Conservation (phyloP, 2,329 filamentous ascomycete species). For the Moelleriella libera region DNA sequence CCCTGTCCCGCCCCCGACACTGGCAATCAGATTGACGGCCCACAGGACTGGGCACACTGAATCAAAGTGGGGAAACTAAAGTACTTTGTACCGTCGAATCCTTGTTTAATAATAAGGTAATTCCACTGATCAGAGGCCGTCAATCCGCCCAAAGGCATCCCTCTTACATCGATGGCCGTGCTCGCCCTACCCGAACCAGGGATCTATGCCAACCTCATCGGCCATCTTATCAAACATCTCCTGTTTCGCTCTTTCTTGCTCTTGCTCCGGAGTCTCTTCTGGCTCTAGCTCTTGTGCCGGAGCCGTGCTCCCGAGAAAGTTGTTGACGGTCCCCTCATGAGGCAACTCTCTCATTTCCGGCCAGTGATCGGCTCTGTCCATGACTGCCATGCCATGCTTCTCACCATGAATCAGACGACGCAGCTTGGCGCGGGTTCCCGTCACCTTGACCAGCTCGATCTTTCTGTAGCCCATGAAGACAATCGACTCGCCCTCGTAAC, state of each 20-base stretch:
- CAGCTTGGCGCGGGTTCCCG: conserved; percentile 10
- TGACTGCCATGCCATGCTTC: conserved; percentile 13
- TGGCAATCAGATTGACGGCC: too few species aligned
- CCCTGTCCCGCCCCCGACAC: too few species aligned
- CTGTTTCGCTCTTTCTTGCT: neutral
- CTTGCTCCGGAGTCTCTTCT: conserved; percentile 1
- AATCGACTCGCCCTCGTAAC: conserved; percentile 14
- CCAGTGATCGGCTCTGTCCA: conserved; percentile 13
- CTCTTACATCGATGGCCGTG: too few species aligned
- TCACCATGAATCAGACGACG: conserved; percentile 31
- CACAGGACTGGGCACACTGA: too few species aligned
- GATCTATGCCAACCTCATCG: conserved; percentile 6
- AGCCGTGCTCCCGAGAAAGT: conserved; percentile 6
- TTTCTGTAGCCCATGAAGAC: conserved; percentile 14
- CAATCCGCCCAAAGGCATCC: too few species aligned
- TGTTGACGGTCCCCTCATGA: conserved; percentile 9
- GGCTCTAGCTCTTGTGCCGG: conserved; percentile 1
- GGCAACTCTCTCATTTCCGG: conserved; percentile 12
- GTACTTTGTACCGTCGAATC: too few species aligned
- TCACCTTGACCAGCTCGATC: conserved; percentile 13
- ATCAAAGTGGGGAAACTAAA: too few species aligned
- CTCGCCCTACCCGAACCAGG: neutral
- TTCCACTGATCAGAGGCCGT: too few species aligned
- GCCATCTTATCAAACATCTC: conserved; percentile 6
- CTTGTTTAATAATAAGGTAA: too few species aligned